Percentiles rank a stretch among this genome's conserved stretches.
Evolutionary conservation across 176 grass and related monocot species (phyloP).

Genomic region (Guadua angustifolia): DNA sequence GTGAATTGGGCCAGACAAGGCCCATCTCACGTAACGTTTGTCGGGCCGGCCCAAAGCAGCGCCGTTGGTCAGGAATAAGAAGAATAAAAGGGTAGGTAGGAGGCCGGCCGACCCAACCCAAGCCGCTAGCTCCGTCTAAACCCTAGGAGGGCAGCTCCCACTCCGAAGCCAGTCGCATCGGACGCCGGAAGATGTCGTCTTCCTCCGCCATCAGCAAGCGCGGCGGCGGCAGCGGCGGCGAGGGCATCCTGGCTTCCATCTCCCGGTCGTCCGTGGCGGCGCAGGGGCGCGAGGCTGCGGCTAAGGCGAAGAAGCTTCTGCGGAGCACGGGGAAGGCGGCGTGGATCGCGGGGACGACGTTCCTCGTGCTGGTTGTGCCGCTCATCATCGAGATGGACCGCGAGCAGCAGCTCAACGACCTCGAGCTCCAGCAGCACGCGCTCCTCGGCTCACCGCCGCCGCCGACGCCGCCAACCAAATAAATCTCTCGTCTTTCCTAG

Average conservation of each 20-base stretch:
- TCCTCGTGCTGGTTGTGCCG: constrained; percentile 76
- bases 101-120: too few species aligned
- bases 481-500: not conserved
- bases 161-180: too few species aligned
- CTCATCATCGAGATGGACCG: constrained; percentile 94
- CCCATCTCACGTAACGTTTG: too few species aligned
- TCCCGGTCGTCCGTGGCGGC: constrained; percentile 54
- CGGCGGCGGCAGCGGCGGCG: constrained; percentile 42
- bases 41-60: too few species aligned
- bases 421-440: constrained; percentile 75
- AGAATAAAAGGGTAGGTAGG: too few species aligned
- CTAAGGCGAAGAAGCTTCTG: constrained; percentile 65
- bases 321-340: constrained; percentile 83
- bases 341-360: constrained; percentile 90
- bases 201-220: constrained; percentile 49
- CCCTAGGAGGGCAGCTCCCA: too few species aligned
- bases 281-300: constrained; percentile 51
- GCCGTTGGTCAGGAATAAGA: too few species aligned
- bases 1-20: too few species aligned
- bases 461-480: constrained; percentile 52
- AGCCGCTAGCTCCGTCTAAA: too few species aligned
- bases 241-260: constrained; percentile 61
- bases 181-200: constrained; percentile 28
- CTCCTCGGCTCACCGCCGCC: constrained; percentile 63
- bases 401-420: constrained; percentile 77